Evolutionary conservation across 169 alveolate species (phyloP).

Genomic region (Theileria orientalis): DNA sequence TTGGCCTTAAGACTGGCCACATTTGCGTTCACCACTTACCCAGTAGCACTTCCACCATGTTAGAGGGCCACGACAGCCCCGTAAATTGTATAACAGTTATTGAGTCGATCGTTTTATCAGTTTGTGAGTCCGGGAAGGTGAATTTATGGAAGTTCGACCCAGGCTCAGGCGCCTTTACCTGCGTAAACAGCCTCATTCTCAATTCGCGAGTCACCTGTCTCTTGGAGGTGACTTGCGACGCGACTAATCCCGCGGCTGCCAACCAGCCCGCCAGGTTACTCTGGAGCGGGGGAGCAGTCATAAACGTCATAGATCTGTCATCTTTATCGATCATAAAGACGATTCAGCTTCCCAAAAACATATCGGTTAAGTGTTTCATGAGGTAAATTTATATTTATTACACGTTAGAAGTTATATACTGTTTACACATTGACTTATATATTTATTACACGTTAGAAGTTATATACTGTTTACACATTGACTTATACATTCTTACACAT

Average conservation of each 20-base stretch:
- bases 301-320: slow-evolving; percentile 53
- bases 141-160: slow-evolving; percentile 61
- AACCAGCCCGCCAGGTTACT: slow-evolving; percentile 24
- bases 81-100: slow-evolving; percentile 39
- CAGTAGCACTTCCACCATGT: slow-evolving; percentile 62
- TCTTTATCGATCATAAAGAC: slow-evolving; percentile 38
- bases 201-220: slow-evolving; percentile 35
- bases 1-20: slow-evolving; percentile 55
- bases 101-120: slow-evolving; percentile 47
- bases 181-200: slow-evolving; percentile 51
- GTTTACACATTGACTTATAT: neutral
- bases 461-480: neutral
- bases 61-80: slow-evolving; percentile 55
- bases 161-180: slow-evolving; percentile 26
- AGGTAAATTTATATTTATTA: slow-evolving; percentile 1
- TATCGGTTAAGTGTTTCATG: slow-evolving; percentile 31
- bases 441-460: neutral
- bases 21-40: slow-evolving; percentile 62
- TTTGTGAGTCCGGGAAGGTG: slow-evolving; percentile 61
- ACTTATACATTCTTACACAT: neutral
- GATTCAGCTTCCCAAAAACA: slow-evolving; percentile 39
- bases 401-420: neutral
- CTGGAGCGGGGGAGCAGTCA: slow-evolving; percentile 63
- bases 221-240: slow-evolving; percentile 47
- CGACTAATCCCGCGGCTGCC: neutral